Percentiles rank a stretch among this genome's conserved stretches.
Evolutionary conservation across 2,329 filamentous ascomycete genomes (phyloP).

Genomic region (Juglanconis oblonga): DNA sequence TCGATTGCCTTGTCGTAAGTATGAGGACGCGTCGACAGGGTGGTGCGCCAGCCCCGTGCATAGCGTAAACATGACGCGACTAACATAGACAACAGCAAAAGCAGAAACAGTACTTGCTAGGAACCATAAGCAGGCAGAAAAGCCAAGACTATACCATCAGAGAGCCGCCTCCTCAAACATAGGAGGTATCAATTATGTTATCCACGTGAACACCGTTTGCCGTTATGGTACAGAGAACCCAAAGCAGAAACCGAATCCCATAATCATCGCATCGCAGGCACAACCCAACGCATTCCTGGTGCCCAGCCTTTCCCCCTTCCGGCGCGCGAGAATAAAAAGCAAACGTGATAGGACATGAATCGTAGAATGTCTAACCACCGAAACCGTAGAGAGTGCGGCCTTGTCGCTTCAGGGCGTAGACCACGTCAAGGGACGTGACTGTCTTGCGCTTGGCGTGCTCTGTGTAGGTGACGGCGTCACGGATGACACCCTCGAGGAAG

Average conservation of each 20-base stretch:
- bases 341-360: conserved; percentile 23
- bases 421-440: conserved; percentile 67
- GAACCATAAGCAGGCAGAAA: no score
- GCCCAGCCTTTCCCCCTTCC: conserved; percentile 13
- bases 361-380: conserved; percentile 64
- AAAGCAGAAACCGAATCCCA: conserved; percentile 25
- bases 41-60: no score
- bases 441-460: conserved; percentile 81
- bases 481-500: conserved; percentile 79
- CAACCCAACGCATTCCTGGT: conserved; percentile 21
- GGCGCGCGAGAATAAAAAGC: conserved; percentile 16
- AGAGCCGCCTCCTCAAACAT: conserved; percentile 14
- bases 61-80: background rate
- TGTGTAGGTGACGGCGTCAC: conserved; percentile 77
- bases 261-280: conserved; percentile 26
- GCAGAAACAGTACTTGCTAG: no score
- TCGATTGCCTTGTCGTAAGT: no score
- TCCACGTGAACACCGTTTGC: conserved; percentile 25
- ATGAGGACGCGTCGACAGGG: no score
- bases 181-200: conserved; percentile 25
- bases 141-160: conserved; percentile 1
- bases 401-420: conserved; percentile 66
- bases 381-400: conserved; percentile 82
- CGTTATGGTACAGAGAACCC: conserved; percentile 24
- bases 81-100: background rate